phyloP scores from a whole-genome alignment of 179 eudicot species.

The Silene noctiflora region DNA sequence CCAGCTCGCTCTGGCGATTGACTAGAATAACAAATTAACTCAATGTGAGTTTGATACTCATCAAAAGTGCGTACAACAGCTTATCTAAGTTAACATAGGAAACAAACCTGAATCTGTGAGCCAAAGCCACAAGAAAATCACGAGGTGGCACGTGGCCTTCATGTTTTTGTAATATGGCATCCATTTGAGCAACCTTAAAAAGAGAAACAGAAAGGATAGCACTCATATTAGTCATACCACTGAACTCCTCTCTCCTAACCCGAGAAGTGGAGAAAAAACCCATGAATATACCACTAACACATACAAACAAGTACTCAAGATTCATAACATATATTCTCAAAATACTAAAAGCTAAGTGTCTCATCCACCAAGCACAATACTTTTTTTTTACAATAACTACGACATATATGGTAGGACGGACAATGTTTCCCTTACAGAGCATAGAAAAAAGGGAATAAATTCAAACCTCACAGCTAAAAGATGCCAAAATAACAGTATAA shows the following conservation, averaged over 20 bases:
- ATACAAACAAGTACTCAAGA: background rate
- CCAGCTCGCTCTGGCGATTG: slow-evolving; percentile 64
- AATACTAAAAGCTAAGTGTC: background rate
- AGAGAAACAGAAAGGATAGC: background rate
- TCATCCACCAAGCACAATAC: background rate
- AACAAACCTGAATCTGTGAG: slow-evolving; percentile 69
- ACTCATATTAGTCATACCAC: background rate
- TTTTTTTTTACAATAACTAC: background rate
- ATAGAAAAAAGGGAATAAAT: background rate
- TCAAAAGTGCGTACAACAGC: slow-evolving; percentile 2
- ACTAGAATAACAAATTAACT: slow-evolving; percentile 34
- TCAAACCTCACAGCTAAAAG: background rate
- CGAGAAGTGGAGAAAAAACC: background rate
- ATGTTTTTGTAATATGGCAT: slow-evolving; percentile 58
- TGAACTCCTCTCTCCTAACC: background rate
- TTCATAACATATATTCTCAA: background rate
- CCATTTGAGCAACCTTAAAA: slow-evolving; percentile 75
- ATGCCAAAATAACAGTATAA: no score
- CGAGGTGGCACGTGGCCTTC: slow-evolving; percentile 52
- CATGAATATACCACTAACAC: background rate
- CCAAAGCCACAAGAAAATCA: slow-evolving; percentile 63
- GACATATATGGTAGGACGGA: background rate
- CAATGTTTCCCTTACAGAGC: background rate
- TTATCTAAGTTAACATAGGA: background rate
- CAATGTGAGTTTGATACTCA: slow-evolving; percentile 15